These are phyloP conservation scores for Mycena crocata DNA, from an alignment of 768 basidiomycete genomes.

Conservation along the genomic window DNA sequence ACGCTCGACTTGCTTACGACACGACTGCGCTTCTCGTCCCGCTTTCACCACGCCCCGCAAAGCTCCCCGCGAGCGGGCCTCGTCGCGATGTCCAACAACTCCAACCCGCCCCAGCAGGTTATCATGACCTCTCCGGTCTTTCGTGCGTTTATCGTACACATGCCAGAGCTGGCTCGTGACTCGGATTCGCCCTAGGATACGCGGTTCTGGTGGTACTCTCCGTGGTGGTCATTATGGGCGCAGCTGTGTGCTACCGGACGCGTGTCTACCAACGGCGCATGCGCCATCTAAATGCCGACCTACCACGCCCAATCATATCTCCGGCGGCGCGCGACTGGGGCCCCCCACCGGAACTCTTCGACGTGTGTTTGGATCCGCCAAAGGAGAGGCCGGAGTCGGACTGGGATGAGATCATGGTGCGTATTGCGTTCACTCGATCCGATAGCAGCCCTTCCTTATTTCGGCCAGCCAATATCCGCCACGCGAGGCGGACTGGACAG, in stretches of 20 bases:
- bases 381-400: slow-evolving; percentile 22
- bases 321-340: neutral
- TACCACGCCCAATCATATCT: neutral
- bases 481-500: slow-evolving; percentile 6
- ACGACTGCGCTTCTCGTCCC: neutral
- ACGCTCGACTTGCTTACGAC: no score
- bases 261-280: slow-evolving; percentile 1
- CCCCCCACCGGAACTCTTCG: neutral
- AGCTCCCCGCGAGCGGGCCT: no score
- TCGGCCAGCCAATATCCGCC: slow-evolving; percentile 25
- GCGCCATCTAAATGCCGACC: neutral
- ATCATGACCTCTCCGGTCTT: slow-evolving; percentile 29
- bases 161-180: neutral
- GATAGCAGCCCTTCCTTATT: neutral
- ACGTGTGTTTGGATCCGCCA: neutral
- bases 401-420: slow-evolving; percentile 29
- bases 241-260: slow-evolving; percentile 23
- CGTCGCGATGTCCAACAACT: slow-evolving; percentile 17
- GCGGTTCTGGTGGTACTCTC: slow-evolving; percentile 27
- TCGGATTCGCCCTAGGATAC: slow-evolving; percentile 16
- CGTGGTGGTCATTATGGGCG: slow-evolving; percentile 24
- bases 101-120: neutral
- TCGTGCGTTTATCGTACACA: slow-evolving; percentile 7
- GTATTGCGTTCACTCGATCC: neutral
- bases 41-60: neutral